phyloP scores from a whole-genome alignment of 2,329 filamentous ascomycete species.

The Penicillium janthinellum region DNA sequence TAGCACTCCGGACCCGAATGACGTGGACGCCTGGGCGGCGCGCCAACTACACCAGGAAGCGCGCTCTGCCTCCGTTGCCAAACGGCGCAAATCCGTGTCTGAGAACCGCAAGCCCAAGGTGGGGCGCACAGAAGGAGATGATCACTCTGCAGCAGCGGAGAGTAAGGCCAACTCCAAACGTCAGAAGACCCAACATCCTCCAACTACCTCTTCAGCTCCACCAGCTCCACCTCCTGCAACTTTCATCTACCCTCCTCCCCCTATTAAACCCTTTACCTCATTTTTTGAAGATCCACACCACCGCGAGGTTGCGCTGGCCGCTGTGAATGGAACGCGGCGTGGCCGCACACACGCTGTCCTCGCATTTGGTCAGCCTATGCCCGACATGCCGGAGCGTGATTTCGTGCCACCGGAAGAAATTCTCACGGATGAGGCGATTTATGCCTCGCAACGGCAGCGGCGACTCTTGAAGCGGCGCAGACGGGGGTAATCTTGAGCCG shows the following conservation, averaged over 20 bases:
- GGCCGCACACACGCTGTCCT: slow-evolving; percentile 62
- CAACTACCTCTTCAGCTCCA: slow-evolving; percentile 14
- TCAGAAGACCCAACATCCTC: slow-evolving; percentile 12
- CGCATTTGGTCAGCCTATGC: slow-evolving; percentile 81
- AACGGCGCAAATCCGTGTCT: slow-evolving; percentile 31
- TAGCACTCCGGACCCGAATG: slow-evolving; percentile 61
- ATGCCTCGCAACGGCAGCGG: slow-evolving; percentile 43
- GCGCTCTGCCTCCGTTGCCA: slow-evolving; percentile 54
- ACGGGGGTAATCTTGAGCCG: background rate
- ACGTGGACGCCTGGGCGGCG: slow-evolving; percentile 70
- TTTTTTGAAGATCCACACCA: slow-evolving; percentile 82
- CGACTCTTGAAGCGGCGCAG: slow-evolving; percentile 37
- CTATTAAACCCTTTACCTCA: slow-evolving; percentile 71
- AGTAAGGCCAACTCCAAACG: slow-evolving; percentile 33
- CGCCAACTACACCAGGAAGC: slow-evolving; percentile 77
- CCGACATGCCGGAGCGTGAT: slow-evolving; percentile 69
- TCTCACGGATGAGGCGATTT: slow-evolving; percentile 46
- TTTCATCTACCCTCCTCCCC: slow-evolving; percentile 27
- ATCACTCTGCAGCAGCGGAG: background rate
- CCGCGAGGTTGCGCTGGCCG: slow-evolving; percentile 73
- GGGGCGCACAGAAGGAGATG: slow-evolving; percentile 6
- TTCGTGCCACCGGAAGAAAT: slow-evolving; percentile 73
- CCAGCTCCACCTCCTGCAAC: slow-evolving; percentile 11
- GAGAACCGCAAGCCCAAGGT: slow-evolving; percentile 18
- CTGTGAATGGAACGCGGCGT: slow-evolving; percentile 55